Evolutionary conservation across 345 rosid species (phyloP), one percentile per base, ranked within the genome.

Genomic region (Arabis alpina): DNA sequence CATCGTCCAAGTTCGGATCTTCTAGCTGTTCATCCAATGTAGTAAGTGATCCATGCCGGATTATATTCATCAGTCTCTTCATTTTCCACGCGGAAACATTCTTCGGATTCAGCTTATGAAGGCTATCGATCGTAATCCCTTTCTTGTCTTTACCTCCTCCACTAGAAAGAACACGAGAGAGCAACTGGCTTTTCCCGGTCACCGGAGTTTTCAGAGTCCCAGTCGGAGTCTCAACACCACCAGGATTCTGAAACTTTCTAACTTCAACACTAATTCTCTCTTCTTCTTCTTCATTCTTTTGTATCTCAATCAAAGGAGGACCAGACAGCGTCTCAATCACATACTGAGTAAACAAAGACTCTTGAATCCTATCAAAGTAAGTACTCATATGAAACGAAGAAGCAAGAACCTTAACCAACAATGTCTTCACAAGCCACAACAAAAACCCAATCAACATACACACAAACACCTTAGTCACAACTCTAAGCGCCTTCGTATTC

Each of bases 1-100:
- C 90, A 68, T 86, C 88, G 5, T 76, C 84, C 13, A 76, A 68
- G 55, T 66, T 27, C 0, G 61, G 70, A 61, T 49, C 77, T 70
- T 76, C 73, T 6, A 88, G 77, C 64, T 86, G 91, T 75, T 88
- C 94, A 59, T 88, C 94, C 65, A 88, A 45, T 11, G 94, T 86
- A 10, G 84, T 72, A 44, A 88, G 78, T 1, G 81, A 75, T 34
- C 94, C 91, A 70, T 80, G 64, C 34, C 88, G 63, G n/a, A 84
- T 85, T 50, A 89, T 66, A 37, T 84, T 81, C 79, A 87, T 81
- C 79, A 87, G 63, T 64, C 92, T 80, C 84, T 85, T 89, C 89
- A 87, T 84, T 63, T 78, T 87, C 96, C 96, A 89, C 0, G 90
- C 91, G 0, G 93, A 89, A 30, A 86, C 77, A 72, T 84, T 89